Base-by-base conservation (phyloP, 352 stramenopile genomes). In the Globisporangium lucens region DNA sequence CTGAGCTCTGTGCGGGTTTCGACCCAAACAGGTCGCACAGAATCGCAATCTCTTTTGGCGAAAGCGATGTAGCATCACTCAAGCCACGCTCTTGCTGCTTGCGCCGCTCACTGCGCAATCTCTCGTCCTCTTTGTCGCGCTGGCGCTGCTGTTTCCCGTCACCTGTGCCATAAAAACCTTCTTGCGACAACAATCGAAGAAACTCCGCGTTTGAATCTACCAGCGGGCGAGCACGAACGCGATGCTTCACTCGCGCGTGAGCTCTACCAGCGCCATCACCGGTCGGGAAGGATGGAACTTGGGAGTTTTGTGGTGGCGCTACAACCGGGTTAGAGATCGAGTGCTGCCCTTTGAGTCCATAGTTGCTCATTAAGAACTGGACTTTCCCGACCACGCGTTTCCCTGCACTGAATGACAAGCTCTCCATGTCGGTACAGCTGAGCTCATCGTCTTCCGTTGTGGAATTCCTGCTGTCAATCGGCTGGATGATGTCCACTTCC, bases 301-400 rank as follows among this genome's bases (percentile, higher is more conserved):
- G 52, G 17, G 24, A 52, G 7, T 12, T 24, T 58, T 63, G 8
- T 15, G 61, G 29, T 17, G 69, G 70, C 13, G 53, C 51, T 17
- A 68, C 65, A 10, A 27, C 13, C 24, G 60, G 7, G 29, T 59
- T 15, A 46, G 66, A 52, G 6, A 73, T 29, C 4, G 38, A 3
- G 29, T 85, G 65, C 33, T 79, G 75, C 6, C 83, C 83, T 65
- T 87, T 90, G 4, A 89, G 49, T 13, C 83, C 93, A 56, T 95
- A 95, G 69, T 97, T 97, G 65, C 85, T 95, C 65, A 97, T 78
- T 13, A 98, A 69, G 15, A 98, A 70, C 63, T 98, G 90, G 4
- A 98, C 69, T 36, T 84, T 80, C 4, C 89, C 88, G 1, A 90
- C 72, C n/a, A 66, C 70, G 43, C 41, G 66, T 51, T 52, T 58